These are phyloP conservation scores for Apodospora peruviana DNA, from an alignment of 495 filamentous ascomycete species.

Conservation along the genomic window DNA sequence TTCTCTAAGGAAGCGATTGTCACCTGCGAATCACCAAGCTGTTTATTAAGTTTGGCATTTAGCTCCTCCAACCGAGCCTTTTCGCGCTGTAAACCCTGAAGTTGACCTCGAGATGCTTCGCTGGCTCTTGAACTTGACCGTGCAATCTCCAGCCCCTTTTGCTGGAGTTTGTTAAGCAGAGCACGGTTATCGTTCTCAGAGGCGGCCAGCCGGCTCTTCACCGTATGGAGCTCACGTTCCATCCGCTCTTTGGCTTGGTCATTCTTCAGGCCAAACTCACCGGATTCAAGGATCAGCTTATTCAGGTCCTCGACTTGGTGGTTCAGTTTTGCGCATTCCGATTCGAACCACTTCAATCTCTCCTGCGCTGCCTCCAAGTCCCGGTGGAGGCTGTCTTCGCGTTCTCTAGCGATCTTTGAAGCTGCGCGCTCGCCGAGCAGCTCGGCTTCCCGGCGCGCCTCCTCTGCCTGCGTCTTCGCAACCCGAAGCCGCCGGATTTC, in stretches of 20 bases:
- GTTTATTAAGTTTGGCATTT: slow-evolving; percentile 70
- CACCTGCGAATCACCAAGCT: slow-evolving; percentile 83
- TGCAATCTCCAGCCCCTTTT: slow-evolving; percentile 96
- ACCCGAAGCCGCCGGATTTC: slow-evolving; percentile 80
- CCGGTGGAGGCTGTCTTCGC: slow-evolving; percentile 67
- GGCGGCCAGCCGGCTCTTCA: slow-evolving; percentile 83
- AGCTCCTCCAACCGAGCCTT: slow-evolving; percentile 82
- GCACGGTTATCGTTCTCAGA: slow-evolving; percentile 98
- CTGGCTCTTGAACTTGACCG: slow-evolving; percentile 80
- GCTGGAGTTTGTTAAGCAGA: slow-evolving; percentile 91
- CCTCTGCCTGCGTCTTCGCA: slow-evolving; percentile 76
- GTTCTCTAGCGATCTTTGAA: slow-evolving; percentile 71
- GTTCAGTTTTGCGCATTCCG: slow-evolving; percentile 68
- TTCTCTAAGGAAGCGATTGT: slow-evolving; percentile 85
- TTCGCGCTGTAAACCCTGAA: slow-evolving; percentile 73
- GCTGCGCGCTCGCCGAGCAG: slow-evolving; percentile 73
- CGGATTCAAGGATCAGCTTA: slow-evolving; percentile 79
- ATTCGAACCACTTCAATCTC: slow-evolving; percentile 66
- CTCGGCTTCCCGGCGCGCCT: slow-evolving; percentile 78
- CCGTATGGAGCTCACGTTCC: slow-evolving; percentile 85
- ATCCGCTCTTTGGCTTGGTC: slow-evolving; percentile 91
- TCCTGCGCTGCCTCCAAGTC: slow-evolving; percentile 71
- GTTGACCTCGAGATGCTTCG: slow-evolving; percentile 75
- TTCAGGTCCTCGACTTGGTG: slow-evolving; percentile 74
- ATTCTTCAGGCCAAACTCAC: slow-evolving; percentile 76